phyloP scores from a whole-genome alignment of 306 rosid genomes.

The Castanospermum australe region DNA sequence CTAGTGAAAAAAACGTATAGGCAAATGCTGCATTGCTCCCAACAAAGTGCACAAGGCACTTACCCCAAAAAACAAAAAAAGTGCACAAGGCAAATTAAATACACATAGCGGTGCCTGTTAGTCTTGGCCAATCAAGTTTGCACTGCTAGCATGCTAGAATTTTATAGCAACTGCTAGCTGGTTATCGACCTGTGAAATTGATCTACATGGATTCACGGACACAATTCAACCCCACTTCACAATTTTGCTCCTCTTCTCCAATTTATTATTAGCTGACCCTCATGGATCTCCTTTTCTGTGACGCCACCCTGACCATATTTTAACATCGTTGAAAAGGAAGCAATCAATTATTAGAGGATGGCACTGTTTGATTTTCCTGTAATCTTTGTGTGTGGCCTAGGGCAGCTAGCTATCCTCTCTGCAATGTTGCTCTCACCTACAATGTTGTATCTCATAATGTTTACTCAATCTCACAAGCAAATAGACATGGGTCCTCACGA shows the following conservation, averaged over 20 bases:
- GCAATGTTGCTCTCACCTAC: neutral
- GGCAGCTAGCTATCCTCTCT: neutral
- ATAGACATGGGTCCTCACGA: neutral
- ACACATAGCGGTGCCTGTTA: neutral
- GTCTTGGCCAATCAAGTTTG: slow-evolving; percentile 23
- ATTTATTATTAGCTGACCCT: neutral
- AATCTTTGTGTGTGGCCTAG: neutral
- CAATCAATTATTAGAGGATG: slow-evolving; percentile 25
- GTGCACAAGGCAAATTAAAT: neutral
- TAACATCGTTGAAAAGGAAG: slow-evolving; percentile 23
- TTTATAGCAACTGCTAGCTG: neutral
- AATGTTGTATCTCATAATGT: neutral
- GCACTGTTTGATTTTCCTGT: neutral
- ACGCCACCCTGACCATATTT: slow-evolving; percentile 6
- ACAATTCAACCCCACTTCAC: neutral
- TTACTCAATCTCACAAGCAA: slow-evolving; percentile 11
- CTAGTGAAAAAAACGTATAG: neutral
- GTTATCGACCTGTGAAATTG: neutral
- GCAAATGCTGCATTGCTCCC: slow-evolving; percentile 8
- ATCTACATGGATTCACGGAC: neutral
- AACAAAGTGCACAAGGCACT: neutral
- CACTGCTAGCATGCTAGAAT: neutral
- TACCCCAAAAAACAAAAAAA: too few relatives aligned
- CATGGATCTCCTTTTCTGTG: slow-evolving; percentile 26
- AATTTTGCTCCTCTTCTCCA: neutral